Evolutionary conservation across 2,329 filamentous ascomycete species (phyloP), one percentile per base, ranked within the genome.

Genomic region (Aureobasidium sp.): DNA sequence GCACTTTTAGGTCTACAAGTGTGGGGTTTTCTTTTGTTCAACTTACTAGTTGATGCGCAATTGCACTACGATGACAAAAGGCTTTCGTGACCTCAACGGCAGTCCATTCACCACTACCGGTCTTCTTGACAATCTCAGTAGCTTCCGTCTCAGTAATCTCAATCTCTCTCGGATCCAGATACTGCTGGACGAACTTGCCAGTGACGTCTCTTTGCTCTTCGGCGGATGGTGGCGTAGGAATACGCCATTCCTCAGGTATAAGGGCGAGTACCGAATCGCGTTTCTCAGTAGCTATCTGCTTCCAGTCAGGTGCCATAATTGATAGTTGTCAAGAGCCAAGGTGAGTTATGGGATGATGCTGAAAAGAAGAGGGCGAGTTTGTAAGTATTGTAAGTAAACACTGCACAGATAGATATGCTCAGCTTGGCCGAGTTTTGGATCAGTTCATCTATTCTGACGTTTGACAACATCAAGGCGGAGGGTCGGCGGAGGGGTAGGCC

Each of bases 141-240:
- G 83, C 82, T 68, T 84, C 81, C 5, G 80, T 82, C 67, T 86
- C 82, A 0, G 85, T 87, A 62, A 87, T 86, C 45, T 82, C 78
- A 14, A 86, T 74, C 67, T 87, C 84, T 44, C 76, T 70, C 22
- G 77, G 62, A 6, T 73, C 76, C 1, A 87, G 74, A 64, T 78
- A 86, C 59, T 84, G 78, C 34, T 82, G 79, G 47, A 86, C 79
- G 65, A 82, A 86, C 15, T 73, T 63, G 6, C 81, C 81, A 0
- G 82, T 84, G 9, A 85, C 78, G 70, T 85, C 82, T 67, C 77
- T 78, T 62, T 84, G 79, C 64, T 85, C 76, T 55, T 78, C 73
- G 0, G 75, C 68, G 1, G 79, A 71, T 1, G 83, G 83, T 1
- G 82, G 69, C 41, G 71, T 70, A 9, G 74, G 53, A 4, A 86